Evolutionary conservation across 139 green algal genomes (phyloP).

Genomic region (Spirogloea muscicola): DNA sequence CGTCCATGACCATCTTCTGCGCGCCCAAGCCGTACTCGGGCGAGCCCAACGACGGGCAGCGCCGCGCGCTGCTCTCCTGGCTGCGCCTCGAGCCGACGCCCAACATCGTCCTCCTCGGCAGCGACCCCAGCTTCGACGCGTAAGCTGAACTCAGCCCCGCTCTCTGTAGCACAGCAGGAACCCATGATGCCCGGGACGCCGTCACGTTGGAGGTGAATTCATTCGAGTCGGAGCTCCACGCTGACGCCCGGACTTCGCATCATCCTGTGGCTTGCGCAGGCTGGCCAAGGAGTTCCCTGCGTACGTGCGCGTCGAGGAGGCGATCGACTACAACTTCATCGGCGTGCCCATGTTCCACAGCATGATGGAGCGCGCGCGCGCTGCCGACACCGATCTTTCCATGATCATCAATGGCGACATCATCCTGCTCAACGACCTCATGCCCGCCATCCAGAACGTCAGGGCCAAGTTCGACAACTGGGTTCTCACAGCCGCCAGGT

Average conservation of each 20-base stretch:
- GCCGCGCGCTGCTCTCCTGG: slow-evolving; percentile 27
- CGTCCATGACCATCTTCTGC: slow-evolving; percentile 29
- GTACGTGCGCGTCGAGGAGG: not conserved
- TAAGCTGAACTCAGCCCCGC: too few species aligned
- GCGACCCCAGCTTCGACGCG: slow-evolving; percentile 16
- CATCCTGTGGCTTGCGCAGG: too few species aligned
- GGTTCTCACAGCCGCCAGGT: slow-evolving; percentile 18
- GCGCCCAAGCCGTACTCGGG: slow-evolving; percentile 21
- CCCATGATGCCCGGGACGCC: too few species aligned
- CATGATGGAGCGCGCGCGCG: slow-evolving; percentile 13
- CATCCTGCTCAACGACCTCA: slow-evolving; percentile 1
- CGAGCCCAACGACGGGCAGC: slow-evolving; percentile 4
- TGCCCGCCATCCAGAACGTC: slow-evolving; percentile 4
- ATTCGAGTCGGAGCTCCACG: too few species aligned
- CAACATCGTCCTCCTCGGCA: slow-evolving; percentile 18
- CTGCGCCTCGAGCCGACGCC: slow-evolving; percentile 13
- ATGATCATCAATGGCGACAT: slow-evolving; percentile 24
- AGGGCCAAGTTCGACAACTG: slow-evolving; percentile 6
- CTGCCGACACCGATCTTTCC: slow-evolving; percentile 4
- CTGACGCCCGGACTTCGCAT: too few species aligned
- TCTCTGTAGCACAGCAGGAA: too few species aligned
- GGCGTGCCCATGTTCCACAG: slow-evolving; percentile 27
- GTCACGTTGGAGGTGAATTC: too few species aligned
- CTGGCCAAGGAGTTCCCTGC: slow-evolving; percentile 10
- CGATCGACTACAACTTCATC: slow-evolving; percentile 22